These are phyloP conservation scores for Aphanocladium album DNA, from an alignment of 2,329 filamentous ascomycete genomes.

Conservation along the genomic window DNA sequence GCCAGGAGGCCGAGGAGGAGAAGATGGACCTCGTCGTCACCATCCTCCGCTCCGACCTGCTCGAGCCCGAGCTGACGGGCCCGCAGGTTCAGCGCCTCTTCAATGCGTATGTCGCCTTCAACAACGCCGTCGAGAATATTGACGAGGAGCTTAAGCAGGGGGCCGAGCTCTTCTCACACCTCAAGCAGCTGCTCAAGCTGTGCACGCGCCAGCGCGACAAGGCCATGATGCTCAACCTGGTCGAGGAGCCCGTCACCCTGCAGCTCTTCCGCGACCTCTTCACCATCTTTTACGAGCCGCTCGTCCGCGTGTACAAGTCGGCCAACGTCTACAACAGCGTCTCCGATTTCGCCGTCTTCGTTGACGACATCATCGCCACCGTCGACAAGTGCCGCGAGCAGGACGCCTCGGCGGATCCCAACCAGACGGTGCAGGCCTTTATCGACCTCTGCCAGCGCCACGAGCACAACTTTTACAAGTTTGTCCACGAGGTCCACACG, in stretches of 20 bases:
- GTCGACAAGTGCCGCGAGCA: conserved; percentile 62
- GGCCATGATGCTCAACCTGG: conserved; percentile 91
- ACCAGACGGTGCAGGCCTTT: conserved; percentile 96
- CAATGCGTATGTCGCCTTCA: conserved; percentile 96
- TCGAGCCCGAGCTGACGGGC: conserved; percentile 64
- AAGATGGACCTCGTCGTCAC: conserved; percentile 80
- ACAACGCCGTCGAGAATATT: conserved; percentile 84
- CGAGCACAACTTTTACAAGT: conserved; percentile 97
- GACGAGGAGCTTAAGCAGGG: conserved; percentile 86
- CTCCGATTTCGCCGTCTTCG: conserved; percentile 89
- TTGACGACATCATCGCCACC: conserved; percentile 84
- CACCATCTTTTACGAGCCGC: conserved; percentile 96
- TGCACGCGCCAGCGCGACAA: conserved; percentile 90
- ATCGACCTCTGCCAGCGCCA: conserved; percentile 95
- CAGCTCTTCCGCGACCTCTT: conserved; percentile 93
- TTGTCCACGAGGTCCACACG: conserved; percentile 94
- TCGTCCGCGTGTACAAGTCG: conserved; percentile 96
- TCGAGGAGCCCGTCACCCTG: conserved; percentile 96
- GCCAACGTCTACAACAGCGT: conserved; percentile 97
- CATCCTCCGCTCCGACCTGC: conserved; percentile 72
- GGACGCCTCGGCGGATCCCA: conserved; percentile 90
- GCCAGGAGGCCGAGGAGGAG: conserved; percentile 67
- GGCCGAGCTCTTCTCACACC: conserved; percentile 84
- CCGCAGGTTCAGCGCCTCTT: conserved; percentile 80
- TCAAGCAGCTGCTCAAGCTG: conserved; percentile 92